Evolutionary conservation across 768 basidiomycete species (phyloP).

Genomic region (Leccinum truebloodii): DNA sequence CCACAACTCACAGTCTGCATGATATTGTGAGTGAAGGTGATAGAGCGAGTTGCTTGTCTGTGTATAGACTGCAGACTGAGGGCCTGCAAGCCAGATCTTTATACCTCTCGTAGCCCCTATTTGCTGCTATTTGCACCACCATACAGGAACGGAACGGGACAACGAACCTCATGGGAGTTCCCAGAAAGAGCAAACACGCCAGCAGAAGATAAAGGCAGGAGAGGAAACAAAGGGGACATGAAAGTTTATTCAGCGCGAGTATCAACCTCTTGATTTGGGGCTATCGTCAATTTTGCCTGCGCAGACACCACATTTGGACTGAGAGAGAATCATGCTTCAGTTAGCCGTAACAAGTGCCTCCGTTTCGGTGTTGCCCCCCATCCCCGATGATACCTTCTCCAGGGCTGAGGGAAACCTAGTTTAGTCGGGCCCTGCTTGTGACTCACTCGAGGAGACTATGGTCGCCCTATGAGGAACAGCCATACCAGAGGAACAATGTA

Average conservation of each 20-base stretch:
- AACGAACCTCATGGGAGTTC: not conserved
- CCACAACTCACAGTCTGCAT: conserved; percentile 20
- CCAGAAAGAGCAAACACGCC: too few species aligned
- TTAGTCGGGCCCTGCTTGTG: not conserved
- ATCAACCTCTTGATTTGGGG: not conserved
- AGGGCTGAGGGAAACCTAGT: not conserved
- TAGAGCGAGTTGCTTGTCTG: conserved; percentile 1
- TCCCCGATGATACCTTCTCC: not conserved
- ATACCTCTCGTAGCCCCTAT: conserved; percentile 5
- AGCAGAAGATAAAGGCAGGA: too few species aligned
- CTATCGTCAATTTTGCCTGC: not conserved
- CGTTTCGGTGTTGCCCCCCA: too few species aligned
- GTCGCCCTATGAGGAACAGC: not conserved
- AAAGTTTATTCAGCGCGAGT: not conserved
- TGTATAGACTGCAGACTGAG: not conserved
- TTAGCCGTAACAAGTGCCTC: not conserved
- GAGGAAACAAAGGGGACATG: not conserved
- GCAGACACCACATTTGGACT: not conserved
- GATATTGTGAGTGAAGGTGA: not conserved
- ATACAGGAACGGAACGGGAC: not conserved
- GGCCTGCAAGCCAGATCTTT: not conserved
- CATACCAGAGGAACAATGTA: too few species aligned
- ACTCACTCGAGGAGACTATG: not conserved
- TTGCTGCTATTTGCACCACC: conserved; percentile 1
- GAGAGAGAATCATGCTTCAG: not conserved